Base-by-base conservation (phyloP, 2,329 filamentous ascomycete genomes). In the Fusarium illudens region DNA sequence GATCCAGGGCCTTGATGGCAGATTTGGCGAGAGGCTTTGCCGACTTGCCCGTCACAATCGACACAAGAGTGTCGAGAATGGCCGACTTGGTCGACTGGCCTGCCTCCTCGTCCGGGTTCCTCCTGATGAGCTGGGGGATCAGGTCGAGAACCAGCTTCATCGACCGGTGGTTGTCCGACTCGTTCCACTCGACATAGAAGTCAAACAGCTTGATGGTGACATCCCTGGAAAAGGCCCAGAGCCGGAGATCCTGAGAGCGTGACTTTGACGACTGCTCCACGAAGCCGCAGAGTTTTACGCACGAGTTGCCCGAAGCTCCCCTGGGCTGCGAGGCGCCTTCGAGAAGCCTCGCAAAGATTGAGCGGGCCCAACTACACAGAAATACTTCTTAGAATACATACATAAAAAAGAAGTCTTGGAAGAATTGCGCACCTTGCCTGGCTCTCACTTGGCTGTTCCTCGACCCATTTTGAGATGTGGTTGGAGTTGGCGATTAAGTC, bases 11-110 rank as follows among this genome's bases (percentile, higher is more conserved):
- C 72, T 90, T 89, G 64, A 93, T 85, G 7, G 89, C 87, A 33
- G 90, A 90, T 75, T 93, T 93, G 37, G 89, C 88, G 53, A 90
- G 82, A 10, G 89, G 85, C 66, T 87, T 89, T 15, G 88, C 83
- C 32, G 87, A 87, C 62, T 86, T 83, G 59, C 87, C 84, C 20
- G 84, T 83, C 39, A 92, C 84, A 13, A 90, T 87, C 2, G 86
- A 84, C 15, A 91, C 73, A 7, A 89, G 82, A 6, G 80, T 84
- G 25, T 82, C 76, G 15, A 89, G 71, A 7, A 90, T 80, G 15
- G 73, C 75, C 17, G 75, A 69, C 69, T 84, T 86, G 30, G 84
- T 79, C 4, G 74, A 62, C 12, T 70, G 72, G 3, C 79, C 78
- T 19, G 75, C 75, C n/a, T 76, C 64, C 4, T 76, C 70, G 27